Evolutionary conservation across 2,329 filamentous ascomycete species (phyloP), one percentile per base, ranked within the genome.

Genomic region (Colletotrichum filicis): DNA sequence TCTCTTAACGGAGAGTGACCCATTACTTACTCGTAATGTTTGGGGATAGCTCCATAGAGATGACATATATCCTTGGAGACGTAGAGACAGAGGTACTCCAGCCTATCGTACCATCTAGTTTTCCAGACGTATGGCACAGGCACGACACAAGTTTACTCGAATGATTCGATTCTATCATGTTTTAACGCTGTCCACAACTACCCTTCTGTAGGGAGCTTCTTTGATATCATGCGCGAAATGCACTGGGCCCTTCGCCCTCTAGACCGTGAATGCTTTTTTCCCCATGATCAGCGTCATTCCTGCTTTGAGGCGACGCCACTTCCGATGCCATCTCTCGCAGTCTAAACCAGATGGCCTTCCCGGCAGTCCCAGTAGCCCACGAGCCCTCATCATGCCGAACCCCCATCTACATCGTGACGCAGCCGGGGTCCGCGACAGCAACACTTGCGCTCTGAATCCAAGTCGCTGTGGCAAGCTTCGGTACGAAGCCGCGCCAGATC

Each of bases 381-480:
- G 46, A 63, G 24, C 60, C 66, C 53, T 59, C 30, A 22, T 30
- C 30, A 22, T 58, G 53, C 30, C 30, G 37, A 46, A n/a, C 7
- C 59, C 42, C 37, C 46, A n/a, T 35, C 46, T 30, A 42, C 66
- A 19, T 49, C 26, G 69, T 55, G 70, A 53, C 59, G 59, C 42
- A 53, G 60, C 55, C 24, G 55, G 55, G 22, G 62, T 64, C 46
- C 46, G 66, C 55, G 53, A 57, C 35, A 62, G 53, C 46, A 66
- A 65, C 66, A 26, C 42, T 35, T 26, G 35, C 37, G 24, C 24
- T 22, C 12, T 55, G 3, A 14, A 55, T 24, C 46, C 32, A 42
- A 24, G 69, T 37, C 49, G 66, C 66, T 63, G 60, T 46, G 32
- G 49, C 59, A 49, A 26, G 60, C 53, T 61, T 70, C 59, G 66